phyloP scores from a whole-genome alignment of 768 basidiomycete species.

The Hydnomerulius pinastri region DNA sequence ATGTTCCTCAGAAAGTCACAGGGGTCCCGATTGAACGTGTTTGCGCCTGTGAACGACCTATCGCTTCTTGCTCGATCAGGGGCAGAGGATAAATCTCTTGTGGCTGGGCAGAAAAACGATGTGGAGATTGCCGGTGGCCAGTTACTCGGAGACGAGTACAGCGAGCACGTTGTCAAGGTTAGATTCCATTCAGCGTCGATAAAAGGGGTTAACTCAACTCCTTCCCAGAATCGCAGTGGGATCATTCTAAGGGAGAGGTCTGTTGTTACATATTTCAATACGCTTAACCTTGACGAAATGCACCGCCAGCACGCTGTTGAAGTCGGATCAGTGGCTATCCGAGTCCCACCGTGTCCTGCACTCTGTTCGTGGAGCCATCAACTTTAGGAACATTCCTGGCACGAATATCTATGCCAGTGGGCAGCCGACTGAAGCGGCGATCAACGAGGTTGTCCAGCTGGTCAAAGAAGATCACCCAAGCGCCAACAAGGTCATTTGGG shows the following conservation, averaged over 20 bases:
- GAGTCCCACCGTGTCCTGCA: constrained; percentile 66
- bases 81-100: constrained; percentile 53
- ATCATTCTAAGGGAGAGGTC: constrained; percentile 91
- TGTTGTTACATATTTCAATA: constrained; percentile 23
- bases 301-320: constrained; percentile 68
- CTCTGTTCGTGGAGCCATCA: constrained; percentile 89
- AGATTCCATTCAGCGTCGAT: constrained; percentile 11
- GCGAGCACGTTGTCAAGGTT: constrained; percentile 90
- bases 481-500: constrained; percentile 76
- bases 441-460: constrained; percentile 72
- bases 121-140: constrained; percentile 78
- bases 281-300: not conserved
- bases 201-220: not conserved
- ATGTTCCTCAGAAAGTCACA: constrained; percentile 79
- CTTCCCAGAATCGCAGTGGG: constrained; percentile 82
- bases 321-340: constrained; percentile 90
- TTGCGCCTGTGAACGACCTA: constrained; percentile 88
- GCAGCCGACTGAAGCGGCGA: constrained; percentile 86
- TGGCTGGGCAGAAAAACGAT: constrained; percentile 73
- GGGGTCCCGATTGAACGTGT: constrained; percentile 84
- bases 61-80: constrained; percentile 76
- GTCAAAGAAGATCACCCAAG: constrained; percentile 63
- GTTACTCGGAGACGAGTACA: constrained; percentile 93
- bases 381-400: constrained; percentile 83
- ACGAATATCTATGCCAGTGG: constrained; percentile 90